phyloP scores from a whole-genome alignment of 1,284 basidiomycete genomes.

The Pseudozyma flocculosa region DNA sequence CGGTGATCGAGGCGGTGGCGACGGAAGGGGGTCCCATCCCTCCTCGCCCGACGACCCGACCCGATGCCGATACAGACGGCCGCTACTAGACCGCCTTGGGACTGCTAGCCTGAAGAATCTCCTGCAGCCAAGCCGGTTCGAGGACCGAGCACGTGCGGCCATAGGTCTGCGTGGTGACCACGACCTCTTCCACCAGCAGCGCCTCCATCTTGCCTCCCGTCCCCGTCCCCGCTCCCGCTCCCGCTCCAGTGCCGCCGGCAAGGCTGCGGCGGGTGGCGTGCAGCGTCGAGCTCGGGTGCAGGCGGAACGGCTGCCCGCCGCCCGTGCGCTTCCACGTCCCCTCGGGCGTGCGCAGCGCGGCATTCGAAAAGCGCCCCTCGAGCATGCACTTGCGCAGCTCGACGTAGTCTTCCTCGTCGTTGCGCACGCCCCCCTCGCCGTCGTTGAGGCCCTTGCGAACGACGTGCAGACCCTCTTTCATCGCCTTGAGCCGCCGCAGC shows the following conservation, averaged over 20 bases:
- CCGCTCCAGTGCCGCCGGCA: slow-evolving; percentile 6
- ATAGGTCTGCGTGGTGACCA: slow-evolving; percentile 53
- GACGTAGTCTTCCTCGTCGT: slow-evolving; percentile 17
- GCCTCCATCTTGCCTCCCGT: slow-evolving; percentile 12
- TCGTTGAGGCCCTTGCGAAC: too few species aligned
- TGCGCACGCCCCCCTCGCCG: neutral
- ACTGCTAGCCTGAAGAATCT: neutral
- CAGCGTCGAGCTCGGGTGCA: slow-evolving; percentile 49
- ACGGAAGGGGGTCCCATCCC: too few species aligned
- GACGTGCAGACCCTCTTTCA: too few species aligned
- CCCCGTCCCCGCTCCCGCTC: neutral
- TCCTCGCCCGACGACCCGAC: too few species aligned
- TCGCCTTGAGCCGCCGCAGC: too few species aligned
- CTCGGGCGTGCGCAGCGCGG: slow-evolving; percentile 42
- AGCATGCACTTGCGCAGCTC: slow-evolving; percentile 36
- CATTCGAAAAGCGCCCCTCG: slow-evolving; percentile 35
- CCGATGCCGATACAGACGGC: too few species aligned
- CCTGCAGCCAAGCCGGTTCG: slow-evolving; percentile 50
- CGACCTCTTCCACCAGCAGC: slow-evolving; percentile 55
- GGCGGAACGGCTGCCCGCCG: slow-evolving; percentile 35
- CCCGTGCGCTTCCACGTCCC: slow-evolving; percentile 35
- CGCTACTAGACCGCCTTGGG: too few species aligned
- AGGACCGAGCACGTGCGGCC: slow-evolving; percentile 49
- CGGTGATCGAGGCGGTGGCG: too few species aligned
- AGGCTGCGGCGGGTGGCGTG: slow-evolving; percentile 25